A percentile compares a stretch with the other conserved stretches of the same genome.
Evolutionary conservation across 352 stramenopile species (phyloP).

Genomic region (Phytophthora pinifolia): DNA sequence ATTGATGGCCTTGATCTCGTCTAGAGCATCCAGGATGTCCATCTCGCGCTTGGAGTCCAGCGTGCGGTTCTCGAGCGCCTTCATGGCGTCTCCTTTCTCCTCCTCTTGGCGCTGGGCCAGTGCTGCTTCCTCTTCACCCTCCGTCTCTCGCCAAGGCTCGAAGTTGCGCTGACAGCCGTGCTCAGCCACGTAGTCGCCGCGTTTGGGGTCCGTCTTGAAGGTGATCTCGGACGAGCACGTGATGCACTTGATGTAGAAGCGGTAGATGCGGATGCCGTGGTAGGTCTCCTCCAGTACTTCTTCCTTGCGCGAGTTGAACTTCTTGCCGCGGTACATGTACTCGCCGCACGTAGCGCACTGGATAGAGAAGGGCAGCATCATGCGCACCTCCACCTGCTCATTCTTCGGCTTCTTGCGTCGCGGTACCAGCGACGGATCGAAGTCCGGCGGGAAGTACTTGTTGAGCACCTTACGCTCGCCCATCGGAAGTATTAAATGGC

Average conservation of each 20-base stretch:
- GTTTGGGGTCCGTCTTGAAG: constrained; percentile 99
- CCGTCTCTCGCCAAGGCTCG: constrained; percentile 94
- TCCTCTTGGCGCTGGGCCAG: constrained; percentile 84
- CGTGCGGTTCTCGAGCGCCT: constrained; percentile 98
- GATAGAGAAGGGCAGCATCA: constrained; percentile 99
- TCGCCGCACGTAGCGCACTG: constrained; percentile 97
- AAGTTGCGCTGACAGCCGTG: constrained; percentile 97
- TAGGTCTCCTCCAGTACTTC: constrained; percentile 96
- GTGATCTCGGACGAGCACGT: constrained; percentile 95
- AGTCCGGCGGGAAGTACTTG: constrained; percentile 99
- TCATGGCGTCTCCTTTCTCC: constrained; percentile 96
- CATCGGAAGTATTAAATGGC: constrained; percentile 64
- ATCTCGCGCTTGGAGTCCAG: constrained; percentile 99
- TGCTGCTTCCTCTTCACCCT: constrained; percentile 72
- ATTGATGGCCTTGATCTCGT: constrained; percentile 99
- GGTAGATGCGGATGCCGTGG: constrained; percentile 95
- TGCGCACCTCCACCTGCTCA: constrained; percentile 96
- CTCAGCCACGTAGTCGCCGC: constrained; percentile 98
- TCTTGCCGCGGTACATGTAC: constrained; percentile 99
- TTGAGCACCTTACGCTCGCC: constrained; percentile 99
- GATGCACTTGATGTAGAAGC: constrained; percentile 98
- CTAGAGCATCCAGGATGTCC: constrained; percentile 98
- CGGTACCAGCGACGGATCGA: constrained; percentile 96
- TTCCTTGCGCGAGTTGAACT: constrained; percentile 99
- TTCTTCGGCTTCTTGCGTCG: constrained; percentile 93